Conservation (phyloP, 495 filamentous ascomycete species). For the Podospora bellae-mahoneyi region DNA sequence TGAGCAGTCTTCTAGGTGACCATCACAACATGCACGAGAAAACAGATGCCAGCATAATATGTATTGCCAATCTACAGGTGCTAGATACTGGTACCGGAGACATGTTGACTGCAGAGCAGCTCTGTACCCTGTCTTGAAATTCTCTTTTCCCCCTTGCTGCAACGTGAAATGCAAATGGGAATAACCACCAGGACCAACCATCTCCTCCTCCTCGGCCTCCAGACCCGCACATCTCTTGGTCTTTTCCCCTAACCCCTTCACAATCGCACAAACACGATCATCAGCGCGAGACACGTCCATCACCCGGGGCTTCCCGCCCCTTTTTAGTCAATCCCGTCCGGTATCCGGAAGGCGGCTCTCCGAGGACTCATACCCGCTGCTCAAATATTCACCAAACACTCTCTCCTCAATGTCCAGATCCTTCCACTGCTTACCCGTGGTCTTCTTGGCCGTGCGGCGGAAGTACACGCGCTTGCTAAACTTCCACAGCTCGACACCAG, state of each 20-base stretch:
- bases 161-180: background rate
- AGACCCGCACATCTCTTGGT: background rate
- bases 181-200: background rate
- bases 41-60: constrained; percentile 4
- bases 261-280: background rate
- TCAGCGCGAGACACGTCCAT: constrained; percentile 5
- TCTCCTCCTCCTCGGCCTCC: background rate
- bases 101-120: background rate
- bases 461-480: constrained; percentile 52
- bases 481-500: constrained; percentile 64
- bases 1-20: background rate
- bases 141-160: background rate
- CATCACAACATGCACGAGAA: background rate
- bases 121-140: background rate
- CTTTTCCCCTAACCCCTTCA: background rate
- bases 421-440: constrained; percentile 29
- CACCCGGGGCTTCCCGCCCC: constrained; percentile 42
- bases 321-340: constrained; percentile 40
- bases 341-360: constrained; percentile 6
- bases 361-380: constrained; percentile 9
- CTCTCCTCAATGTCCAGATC: constrained; percentile 41
- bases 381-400: constrained; percentile 39
- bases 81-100: background rate
- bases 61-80: constrained; percentile 7
- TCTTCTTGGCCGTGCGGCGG: constrained; percentile 20